Evolutionary conservation across 495 filamentous ascomycete species (phyloP).

Genomic region (Aspergillus campestris): DNA sequence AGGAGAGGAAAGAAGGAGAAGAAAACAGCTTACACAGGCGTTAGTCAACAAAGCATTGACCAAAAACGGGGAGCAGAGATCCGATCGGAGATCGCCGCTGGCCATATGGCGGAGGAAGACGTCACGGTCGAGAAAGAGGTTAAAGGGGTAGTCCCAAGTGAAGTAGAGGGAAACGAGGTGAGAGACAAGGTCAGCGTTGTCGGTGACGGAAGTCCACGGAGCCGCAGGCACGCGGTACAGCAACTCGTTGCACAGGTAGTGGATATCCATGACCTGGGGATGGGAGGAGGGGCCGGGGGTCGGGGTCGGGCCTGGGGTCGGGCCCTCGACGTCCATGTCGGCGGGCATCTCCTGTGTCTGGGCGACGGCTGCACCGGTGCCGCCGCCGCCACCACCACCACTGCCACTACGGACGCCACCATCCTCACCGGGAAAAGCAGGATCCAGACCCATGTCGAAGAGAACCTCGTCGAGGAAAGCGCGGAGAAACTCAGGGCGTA

Average conservation of each 20-base stretch:
- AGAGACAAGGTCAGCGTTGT: slow-evolving; percentile 43
- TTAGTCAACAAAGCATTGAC: slow-evolving; percentile 47
- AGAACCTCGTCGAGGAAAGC: too few relatives aligned
- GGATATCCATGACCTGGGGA: slow-evolving; percentile 40
- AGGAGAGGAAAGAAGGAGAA: neutral
- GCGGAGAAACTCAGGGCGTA: too few relatives aligned
- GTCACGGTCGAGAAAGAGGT: slow-evolving; percentile 37
- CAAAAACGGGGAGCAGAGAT: slow-evolving; percentile 45
- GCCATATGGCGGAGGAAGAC: slow-evolving; percentile 43
- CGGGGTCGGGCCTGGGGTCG: too few relatives aligned
- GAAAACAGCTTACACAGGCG: slow-evolving; percentile 35
- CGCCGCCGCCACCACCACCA: too few relatives aligned
- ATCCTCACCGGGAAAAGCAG: too few relatives aligned
- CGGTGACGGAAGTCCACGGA: slow-evolving; percentile 46
- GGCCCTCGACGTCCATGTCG: slow-evolving; percentile 16
- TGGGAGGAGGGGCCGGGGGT: slow-evolving; percentile 28
- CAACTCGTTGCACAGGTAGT: slow-evolving; percentile 35
- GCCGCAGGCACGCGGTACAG: slow-evolving; percentile 34
- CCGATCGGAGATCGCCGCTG: slow-evolving; percentile 15
- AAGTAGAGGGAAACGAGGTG: slow-evolving; percentile 47
- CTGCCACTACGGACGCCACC: too few relatives aligned
- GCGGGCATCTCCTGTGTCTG: slow-evolving; percentile 28
- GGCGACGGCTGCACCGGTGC: slow-evolving; percentile 10
- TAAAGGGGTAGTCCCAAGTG: slow-evolving; percentile 47
- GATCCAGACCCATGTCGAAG: too few relatives aligned